Evolutionary conservation across 768 basidiomycete species (phyloP).

Genomic region (Boletellus ananas): DNA sequence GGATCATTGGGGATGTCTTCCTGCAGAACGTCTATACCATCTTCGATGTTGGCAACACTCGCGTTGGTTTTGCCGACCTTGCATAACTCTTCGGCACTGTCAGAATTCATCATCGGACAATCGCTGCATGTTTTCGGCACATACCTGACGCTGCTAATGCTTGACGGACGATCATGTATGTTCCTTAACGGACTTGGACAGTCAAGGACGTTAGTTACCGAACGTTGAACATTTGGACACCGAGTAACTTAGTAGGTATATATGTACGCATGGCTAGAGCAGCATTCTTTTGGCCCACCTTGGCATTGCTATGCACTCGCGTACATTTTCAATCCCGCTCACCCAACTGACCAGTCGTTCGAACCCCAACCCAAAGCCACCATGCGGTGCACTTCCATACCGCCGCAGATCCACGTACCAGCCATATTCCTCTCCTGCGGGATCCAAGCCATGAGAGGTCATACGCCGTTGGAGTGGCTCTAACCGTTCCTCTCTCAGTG

Average conservation of each 20-base stretch:
- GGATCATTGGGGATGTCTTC: conserved; percentile 36
- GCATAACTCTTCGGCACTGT: conserved; percentile 3
- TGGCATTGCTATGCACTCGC: conserved; percentile 91
- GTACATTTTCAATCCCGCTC: conserved; percentile 83
- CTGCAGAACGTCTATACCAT: conserved; percentile 31
- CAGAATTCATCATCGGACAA: conserved; percentile 1
- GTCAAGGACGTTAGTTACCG: not conserved
- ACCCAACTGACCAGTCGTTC: conserved; percentile 88
- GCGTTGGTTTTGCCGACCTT: conserved; percentile 41
- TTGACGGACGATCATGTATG: not conserved
- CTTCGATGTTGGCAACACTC: conserved; percentile 31
- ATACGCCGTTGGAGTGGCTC: conserved; percentile 52
- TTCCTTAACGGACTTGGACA: not conserved
- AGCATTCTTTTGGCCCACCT: conserved; percentile 82
- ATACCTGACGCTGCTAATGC: not conserved
- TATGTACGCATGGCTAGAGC: conserved; percentile 34
- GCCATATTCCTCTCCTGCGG: conserved; percentile 37
- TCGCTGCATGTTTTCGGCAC: not conserved
- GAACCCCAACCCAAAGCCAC: conserved; percentile 95
- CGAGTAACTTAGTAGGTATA: not conserved
- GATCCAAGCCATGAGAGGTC: conserved; percentile 41
- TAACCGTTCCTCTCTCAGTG: conserved; percentile 75
- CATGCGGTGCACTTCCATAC: conserved; percentile 88
- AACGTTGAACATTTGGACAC: not conserved
- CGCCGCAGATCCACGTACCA: conserved; percentile 85